Evolutionary conservation across 306 rosid genomes (phyloP), one percentile per base, ranked within the genome.

Genomic region (Vicia villosa): DNA sequence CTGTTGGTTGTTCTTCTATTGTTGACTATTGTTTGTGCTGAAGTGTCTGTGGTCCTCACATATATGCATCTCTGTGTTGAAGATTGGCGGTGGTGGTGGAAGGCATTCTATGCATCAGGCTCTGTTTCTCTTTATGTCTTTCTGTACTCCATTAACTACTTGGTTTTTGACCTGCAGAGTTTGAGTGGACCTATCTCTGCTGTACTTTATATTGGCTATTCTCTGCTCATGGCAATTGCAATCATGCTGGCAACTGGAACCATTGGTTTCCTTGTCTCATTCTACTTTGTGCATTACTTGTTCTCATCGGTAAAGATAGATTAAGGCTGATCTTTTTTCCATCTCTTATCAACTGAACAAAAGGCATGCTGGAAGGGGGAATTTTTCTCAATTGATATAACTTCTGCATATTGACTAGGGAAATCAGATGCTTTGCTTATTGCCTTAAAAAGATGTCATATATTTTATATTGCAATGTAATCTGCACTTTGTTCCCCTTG

Each of bases 71-170:
- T 92, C 50, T 92, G 98, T 73, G 98, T 92, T 58, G 98, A 92
- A 84, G 98, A 92, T 76, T 92, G 98, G 96, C 84, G 82, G 41
- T 92, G 98, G 98, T 92, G 98, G 98, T 92, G 98, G 98, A 92
- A 92, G 83, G 90, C 98, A 66, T 92, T 92, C 87, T 92, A 80
- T 49, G 98, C 98, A 28, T 90, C 98, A 1, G 98, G 98, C 57
- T 89, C 98, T 14, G 98, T 92, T 55, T 76, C 96, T 43, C 83
- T 92, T 38, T 92, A 92, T 38, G 96, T 92, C 79, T 92, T 92
- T 81, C 67, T 92, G 74, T 92, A 92, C 84, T 89, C 98, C 77
- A 88, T 92, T 79, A 90, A 92, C 80, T 92, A 92, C 92, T 60
- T 92, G 87, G 89, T 92, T 64, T 92, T 92, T 49, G 96, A 92